These are phyloP conservation scores for Phialocephala sp. DNA, from an alignment of 2,329 filamentous ascomycete species.

Conservation along the genomic window DNA sequence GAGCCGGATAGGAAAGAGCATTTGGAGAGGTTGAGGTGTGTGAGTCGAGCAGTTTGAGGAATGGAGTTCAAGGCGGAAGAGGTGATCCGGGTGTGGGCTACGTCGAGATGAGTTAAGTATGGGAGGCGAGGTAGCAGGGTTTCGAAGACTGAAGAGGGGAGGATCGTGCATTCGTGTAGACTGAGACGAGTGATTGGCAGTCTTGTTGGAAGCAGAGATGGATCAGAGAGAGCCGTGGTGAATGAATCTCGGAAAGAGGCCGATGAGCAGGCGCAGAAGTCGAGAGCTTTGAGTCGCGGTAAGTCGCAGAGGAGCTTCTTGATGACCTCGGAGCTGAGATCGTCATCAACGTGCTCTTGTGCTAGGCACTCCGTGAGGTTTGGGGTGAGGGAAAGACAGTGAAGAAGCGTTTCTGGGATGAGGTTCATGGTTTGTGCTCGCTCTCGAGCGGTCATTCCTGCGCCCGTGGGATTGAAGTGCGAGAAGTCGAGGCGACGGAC, in stretches of 20 bases:
- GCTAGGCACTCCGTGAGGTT: conserved; percentile 78
- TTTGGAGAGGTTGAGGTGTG: conserved; percentile 79
- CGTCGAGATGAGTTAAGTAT: conserved; percentile 76
- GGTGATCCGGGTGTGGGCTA: conserved; percentile 79
- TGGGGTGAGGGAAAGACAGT: conserved; percentile 74
- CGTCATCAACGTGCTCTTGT: conserved; percentile 81
- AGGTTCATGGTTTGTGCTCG: conserved; percentile 77
- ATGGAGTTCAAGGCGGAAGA: conserved; percentile 73
- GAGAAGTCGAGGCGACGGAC: conserved; percentile 83
- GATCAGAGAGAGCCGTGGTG: conserved; percentile 50
- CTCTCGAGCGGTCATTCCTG: conserved; percentile 77
- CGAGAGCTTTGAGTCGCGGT: conserved; percentile 65
- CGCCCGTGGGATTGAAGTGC: conserved; percentile 80
- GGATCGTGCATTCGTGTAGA: conserved; percentile 77
- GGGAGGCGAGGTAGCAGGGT: conserved; percentile 72
- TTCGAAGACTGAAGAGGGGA: conserved; percentile 71
- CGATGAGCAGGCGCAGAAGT: conserved; percentile 80
- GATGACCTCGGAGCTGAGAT: conserved; percentile 71
- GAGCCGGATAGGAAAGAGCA: conserved; percentile 72
- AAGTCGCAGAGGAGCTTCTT: conserved; percentile 57
- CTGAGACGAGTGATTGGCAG: conserved; percentile 71
- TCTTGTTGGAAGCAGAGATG: conserved; percentile 51
- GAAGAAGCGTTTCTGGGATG: conserved; percentile 73
- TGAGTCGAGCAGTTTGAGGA: conserved; percentile 72
- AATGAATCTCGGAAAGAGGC: conserved; percentile 70